Conservation (phyloP, 2,329 filamentous ascomycete species). For the Trichoderma sp. region DNA sequence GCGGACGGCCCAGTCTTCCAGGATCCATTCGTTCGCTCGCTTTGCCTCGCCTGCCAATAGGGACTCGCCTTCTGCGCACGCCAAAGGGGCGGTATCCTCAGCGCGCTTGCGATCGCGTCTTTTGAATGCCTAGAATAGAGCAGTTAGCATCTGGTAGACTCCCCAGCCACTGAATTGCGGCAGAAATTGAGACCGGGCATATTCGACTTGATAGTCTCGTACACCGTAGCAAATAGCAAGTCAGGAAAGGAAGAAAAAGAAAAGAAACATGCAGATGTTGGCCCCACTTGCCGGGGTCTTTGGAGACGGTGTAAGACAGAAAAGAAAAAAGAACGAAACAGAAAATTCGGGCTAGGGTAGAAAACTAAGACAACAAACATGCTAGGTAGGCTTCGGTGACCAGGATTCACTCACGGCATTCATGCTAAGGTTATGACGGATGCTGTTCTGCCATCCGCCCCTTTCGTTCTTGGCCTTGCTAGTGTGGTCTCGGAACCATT, state of each 20-base stretch:
- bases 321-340: not conserved
- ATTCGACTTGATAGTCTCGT: not conserved
- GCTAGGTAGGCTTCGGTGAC: not conserved
- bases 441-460: conserved; percentile 93
- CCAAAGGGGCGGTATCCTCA: conserved; percentile 22
- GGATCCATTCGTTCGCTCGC: conserved; percentile 74
- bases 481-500: conserved; percentile 84
- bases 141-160: conserved; percentile 15
- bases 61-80: conserved; percentile 24
- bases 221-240: not conserved
- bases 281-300: not conserved
- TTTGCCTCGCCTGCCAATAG: conserved; percentile 46
- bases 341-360: not conserved
- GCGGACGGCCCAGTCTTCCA: conserved; percentile 68
- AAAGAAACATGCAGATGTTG: not conserved
- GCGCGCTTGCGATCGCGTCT: conserved; percentile 40
- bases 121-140: conserved; percentile 41
- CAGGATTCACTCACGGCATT: conserved; percentile 68
- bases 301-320: not conserved
- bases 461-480: conserved; percentile 73
- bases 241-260: not conserved
- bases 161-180: not conserved
- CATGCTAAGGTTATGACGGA: conserved; percentile 95
- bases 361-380: not conserved
- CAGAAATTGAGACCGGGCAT: not conserved